Evolutionary conservation across 1,284 basidiomycete genomes (phyloP), one percentile per base, ranked within the genome.

Genomic region (Neotropicomus parvogracilis): DNA sequence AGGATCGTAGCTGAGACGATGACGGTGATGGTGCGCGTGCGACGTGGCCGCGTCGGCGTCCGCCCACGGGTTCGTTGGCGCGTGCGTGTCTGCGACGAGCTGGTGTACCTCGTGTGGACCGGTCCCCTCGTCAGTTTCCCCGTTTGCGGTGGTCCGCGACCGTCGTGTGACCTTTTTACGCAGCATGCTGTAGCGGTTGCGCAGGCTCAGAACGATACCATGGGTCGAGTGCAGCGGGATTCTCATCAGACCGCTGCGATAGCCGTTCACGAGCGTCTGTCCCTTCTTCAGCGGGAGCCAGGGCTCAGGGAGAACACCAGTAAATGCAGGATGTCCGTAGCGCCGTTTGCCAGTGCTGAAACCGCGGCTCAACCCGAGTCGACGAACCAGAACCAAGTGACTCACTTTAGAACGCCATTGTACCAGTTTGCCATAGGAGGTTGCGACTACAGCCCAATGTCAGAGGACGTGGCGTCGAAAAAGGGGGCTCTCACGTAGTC

Each of bases 351-450:
- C 90, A 11, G 90, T 92, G 59, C 87, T 90, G 48, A n/a, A 50
- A 37, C 19, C 32, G 32, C 12, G 21, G 41, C 31, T 46, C 50
- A 50, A 26, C 33, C 3, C 26, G 6, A 16, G 14, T 16, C 42
- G n/a, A 24, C 4, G 3, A 2, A n/a, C 7, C 13, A 39, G 6
- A 6, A n/a, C 14, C 11, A 6, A n/a, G 27, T 4, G 28, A 66
- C 81, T 57, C 67, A 85, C 91, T 95, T 95, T 6, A 97, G 74
- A 9, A 95, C 90, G 0, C 93, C 93, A 40, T 77, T 79, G 63
- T 92, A 95, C 81, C 91, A 94, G 60, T 90, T 90, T 11, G 88
- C 85, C 90, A 97, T 93, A 0, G 94, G 93, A 0, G 93, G 93
- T 67, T 97, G 94, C 0, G 89, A 92, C 85, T 91, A 56, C 0